Conservation (phyloP, 2,329 filamentous ascomycete genomes). For the Phyllosticta ampelicida region DNA sequence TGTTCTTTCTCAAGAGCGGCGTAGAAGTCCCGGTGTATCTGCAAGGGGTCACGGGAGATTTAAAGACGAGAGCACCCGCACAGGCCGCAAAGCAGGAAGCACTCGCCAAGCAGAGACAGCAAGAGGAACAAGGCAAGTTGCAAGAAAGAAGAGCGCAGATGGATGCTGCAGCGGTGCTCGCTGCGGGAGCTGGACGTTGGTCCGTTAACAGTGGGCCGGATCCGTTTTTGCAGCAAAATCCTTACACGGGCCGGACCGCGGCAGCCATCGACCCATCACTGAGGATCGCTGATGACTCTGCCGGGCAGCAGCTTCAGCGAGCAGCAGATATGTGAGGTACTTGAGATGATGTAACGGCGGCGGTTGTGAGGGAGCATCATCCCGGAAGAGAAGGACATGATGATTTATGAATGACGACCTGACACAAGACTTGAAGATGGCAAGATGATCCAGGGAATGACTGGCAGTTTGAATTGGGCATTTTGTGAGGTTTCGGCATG, state of each 20-base stretch:
- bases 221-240: background rate
- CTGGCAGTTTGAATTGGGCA: background rate
- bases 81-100: constrained; percentile 29
- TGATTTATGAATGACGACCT: background rate
- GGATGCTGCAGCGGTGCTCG: constrained; percentile 7
- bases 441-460: background rate
- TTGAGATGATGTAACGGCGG: background rate
- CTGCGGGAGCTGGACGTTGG: constrained; percentile 7
- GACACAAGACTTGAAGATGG: background rate
- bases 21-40: constrained; percentile 85
- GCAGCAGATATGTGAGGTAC: background rate
- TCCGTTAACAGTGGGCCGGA: background rate
- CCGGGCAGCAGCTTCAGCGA: background rate
- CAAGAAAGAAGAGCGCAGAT: constrained; percentile 6
- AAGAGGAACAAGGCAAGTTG: constrained; percentile 8
- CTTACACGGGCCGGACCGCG: background rate
- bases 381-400: background rate
- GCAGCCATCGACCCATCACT: constrained; percentile 7
- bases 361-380: background rate
- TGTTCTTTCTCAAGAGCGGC: constrained; percentile 85
- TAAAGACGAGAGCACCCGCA: constrained; percentile 73
- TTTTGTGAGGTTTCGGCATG: background rate
- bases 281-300: background rate
- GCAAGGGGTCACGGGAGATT: constrained; percentile 76
- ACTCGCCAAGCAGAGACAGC: constrained; percentile 6